phyloP scores from a whole-genome alignment of 257 asterid genomes.

The Solanum etuberosum region DNA sequence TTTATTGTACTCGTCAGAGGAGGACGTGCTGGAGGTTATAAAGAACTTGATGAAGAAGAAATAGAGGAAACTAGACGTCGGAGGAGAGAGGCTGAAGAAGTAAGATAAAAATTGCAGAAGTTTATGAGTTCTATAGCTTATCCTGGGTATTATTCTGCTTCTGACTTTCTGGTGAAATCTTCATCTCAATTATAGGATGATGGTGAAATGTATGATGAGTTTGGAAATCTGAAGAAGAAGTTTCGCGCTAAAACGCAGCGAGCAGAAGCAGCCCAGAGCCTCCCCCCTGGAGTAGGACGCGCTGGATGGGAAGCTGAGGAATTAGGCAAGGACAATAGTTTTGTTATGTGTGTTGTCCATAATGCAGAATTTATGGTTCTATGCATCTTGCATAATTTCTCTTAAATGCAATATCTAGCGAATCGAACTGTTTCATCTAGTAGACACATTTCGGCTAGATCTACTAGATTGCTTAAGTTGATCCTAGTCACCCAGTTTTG shows the following conservation, averaged over 20 bases:
- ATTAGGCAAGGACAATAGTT: constrained; percentile 33
- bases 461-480: background rate
- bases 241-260: constrained; percentile 82
- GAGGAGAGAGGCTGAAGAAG: constrained; percentile 88
- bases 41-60: constrained; percentile 97
- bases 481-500: background rate
- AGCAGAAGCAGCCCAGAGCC: constrained; percentile 46
- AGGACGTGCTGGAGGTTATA: constrained; percentile 99
- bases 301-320: constrained; percentile 99
- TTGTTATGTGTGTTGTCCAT: background rate
- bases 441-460: background rate
- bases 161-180: background rate
- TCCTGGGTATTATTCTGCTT: background rate
- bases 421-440: background rate
- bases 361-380: background rate
- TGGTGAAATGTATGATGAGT: constrained; percentile 99
- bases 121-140: background rate
- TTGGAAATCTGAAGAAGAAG: constrained; percentile 96
- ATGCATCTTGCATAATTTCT: background rate
- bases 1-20: constrained; percentile 44
- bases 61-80: constrained; percentile 89
- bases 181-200: constrained; percentile 57
- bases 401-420: background rate
- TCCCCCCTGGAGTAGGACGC: constrained; percentile 91
- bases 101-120: constrained; percentile 15